Evolutionary conservation across 257 asterid genomes (phyloP).

Genomic region (Ophiorrhiza pumila): DNA sequence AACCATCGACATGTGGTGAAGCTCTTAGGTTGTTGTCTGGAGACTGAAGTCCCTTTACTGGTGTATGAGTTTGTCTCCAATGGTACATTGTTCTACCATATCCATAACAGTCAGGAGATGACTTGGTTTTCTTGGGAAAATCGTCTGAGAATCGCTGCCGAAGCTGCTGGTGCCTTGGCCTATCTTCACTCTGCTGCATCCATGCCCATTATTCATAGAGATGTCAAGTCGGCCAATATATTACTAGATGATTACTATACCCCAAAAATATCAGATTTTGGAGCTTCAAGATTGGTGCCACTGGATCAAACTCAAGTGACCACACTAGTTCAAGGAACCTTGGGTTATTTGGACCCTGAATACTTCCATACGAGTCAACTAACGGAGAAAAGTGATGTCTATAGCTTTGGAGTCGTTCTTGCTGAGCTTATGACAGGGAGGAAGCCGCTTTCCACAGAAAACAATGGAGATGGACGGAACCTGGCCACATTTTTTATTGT

Average conservation of each 20-base stretch:
- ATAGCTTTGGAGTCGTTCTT: conserved; percentile 58
- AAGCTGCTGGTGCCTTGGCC: conserved; percentile 50
- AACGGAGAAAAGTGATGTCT: conserved; percentile 57
- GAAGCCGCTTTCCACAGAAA: conserved; percentile 29
- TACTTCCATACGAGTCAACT: conserved; percentile 48
- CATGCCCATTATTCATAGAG: conserved; percentile 53
- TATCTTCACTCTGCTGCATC: conserved; percentile 60
- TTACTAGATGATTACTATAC: conserved; percentile 38
- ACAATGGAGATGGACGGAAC: conserved; percentile 24
- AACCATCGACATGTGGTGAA: conserved; percentile 59
- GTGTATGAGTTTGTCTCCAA: conserved; percentile 47
- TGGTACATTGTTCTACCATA: conserved; percentile 41
- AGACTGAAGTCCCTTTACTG: conserved; percentile 49
- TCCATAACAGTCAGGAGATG: conserved; percentile 30
- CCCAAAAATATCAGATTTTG: conserved; percentile 52
- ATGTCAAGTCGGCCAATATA: conserved; percentile 56
- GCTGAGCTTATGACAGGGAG: conserved; percentile 56
- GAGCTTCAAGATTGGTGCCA: conserved; percentile 53
- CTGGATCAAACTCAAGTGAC: conserved; percentile 47
- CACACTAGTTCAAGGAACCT: conserved; percentile 56
- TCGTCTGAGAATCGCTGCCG: conserved; percentile 42
- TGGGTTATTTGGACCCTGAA: conserved; percentile 61
- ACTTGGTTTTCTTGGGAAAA: conserved; percentile 55
- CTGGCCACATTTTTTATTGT: conserved; percentile 34
- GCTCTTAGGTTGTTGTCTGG: conserved; percentile 57